A percentile compares a stretch with the other conserved stretches of the same genome.
phyloP scores from a whole-genome alignment of 768 basidiomycete genomes.

The Mycena belliarum region DNA sequence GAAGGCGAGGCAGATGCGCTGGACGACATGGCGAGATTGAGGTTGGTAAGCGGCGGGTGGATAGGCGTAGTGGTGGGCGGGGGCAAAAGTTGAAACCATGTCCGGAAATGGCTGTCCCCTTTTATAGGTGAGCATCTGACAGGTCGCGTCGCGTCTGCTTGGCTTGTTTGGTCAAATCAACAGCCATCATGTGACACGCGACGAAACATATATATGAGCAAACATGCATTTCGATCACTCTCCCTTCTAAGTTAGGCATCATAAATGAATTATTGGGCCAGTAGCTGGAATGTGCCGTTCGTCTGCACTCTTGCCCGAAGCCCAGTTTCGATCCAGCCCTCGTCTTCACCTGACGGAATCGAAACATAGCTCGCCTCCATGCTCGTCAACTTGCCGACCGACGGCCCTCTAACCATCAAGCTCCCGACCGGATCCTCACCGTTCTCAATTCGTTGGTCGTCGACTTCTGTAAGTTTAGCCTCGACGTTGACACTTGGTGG shows the following conservation, averaged over 20 bases:
- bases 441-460: slow-evolving; percentile 63
- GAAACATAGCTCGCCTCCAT: slow-evolving; percentile 40
- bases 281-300: slow-evolving; percentile 65
- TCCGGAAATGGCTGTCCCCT: background rate
- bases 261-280: slow-evolving; percentile 11
- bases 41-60: background rate
- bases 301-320: slow-evolving; percentile 52
- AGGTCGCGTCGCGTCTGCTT: background rate
- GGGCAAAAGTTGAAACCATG: slow-evolving; percentile 1
- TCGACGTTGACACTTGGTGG: slow-evolving; percentile 88
- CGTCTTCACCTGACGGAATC: slow-evolving; percentile 33
- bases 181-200: background rate
- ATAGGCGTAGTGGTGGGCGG: too few species aligned
- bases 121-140: background rate
- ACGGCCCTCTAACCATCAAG: slow-evolving; percentile 14
- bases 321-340: slow-evolving; percentile 50
- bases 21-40: slow-evolving; percentile 12
- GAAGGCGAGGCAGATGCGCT: slow-evolving; percentile 19
- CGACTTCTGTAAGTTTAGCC: slow-evolving; percentile 69
- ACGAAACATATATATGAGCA: too few species aligned
- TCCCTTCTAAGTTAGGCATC: too few species aligned
- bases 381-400: slow-evolving; percentile 46
- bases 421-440: slow-evolving; percentile 65
- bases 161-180: too few species aligned
- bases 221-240: too few species aligned